Evolutionary conservation across 768 basidiomycete species (phyloP), one percentile per base, ranked within the genome.

Genomic region (Leucogyrophana mollusca): DNA sequence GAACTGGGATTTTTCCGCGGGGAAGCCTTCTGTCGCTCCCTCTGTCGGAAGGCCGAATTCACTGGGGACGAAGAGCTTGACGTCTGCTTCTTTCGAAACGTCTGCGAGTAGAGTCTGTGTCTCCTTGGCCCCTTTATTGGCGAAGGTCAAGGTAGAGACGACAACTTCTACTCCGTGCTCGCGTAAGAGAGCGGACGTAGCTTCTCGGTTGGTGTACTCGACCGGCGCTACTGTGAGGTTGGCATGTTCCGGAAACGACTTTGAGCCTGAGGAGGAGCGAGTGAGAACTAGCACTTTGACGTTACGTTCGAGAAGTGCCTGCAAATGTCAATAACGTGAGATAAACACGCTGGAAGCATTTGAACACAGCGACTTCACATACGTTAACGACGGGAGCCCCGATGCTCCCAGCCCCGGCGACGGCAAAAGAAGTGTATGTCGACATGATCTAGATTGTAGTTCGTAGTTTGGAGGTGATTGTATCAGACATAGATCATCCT

Each of bases 11-110:
- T 61, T 62, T 38, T n/a, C 24, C 50, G 8, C 53, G 40, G 24
- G 40, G 3, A 14, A 0, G 9, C 56, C 52, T 17, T 52, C 52
- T 9, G 54, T 46, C 4, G 45, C 50, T 2, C 56, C 64, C 1
- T 46, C 50, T 1, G 51, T 62, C 11, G 60, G 51, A 34, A 55
- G 45, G 18, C 62, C 62, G 42, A 55, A 66, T 38, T 66, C 62
- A 23, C 52, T 54, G 6, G 62, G 59, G 3, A 57, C 57, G 43
- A 62, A 64, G 36, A 65, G 43, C 50, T 61, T 58, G 14, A 65
- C 59, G 1, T 52, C 59, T 2, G 64, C 60, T 13, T 39, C 45
- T 34, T 62, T 59, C 1, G 62, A 54, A 6, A 59, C 64, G 33
- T 58, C 53, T n/a, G 51, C 56, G 16, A 64, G n/a, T 9, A 22